Conservation (phyloP, 2,329 filamentous ascomycete species). For the Akanthomyces lecanii region DNA sequence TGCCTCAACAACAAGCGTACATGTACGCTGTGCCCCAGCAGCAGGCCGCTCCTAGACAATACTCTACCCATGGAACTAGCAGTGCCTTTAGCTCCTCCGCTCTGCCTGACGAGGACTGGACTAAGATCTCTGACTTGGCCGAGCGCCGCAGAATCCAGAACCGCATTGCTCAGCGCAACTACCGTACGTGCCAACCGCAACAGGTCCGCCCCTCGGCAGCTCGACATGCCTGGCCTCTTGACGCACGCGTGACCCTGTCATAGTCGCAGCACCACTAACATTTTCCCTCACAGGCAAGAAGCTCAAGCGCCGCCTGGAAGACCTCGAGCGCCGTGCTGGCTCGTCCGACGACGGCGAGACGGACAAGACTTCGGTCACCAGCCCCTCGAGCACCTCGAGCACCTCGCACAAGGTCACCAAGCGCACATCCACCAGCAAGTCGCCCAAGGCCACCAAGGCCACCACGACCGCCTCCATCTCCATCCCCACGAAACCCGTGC, state of each 20-base stretch:
- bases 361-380: constrained; percentile 33
- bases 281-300: constrained; percentile 65
- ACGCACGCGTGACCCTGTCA: too few relatives aligned
- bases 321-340: constrained; percentile 74
- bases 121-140: constrained; percentile 95
- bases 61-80: constrained; percentile 72
- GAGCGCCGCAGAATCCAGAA: constrained; percentile 95
- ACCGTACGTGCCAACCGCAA: constrained; percentile 59
- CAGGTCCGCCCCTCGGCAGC: too few relatives aligned
- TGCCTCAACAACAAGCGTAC: constrained; percentile 19
- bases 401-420: constrained; percentile 30
- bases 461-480: constrained; percentile 16
- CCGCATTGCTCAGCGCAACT: constrained; percentile 94
- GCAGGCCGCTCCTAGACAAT: constrained; percentile 56
- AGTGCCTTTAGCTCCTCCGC: constrained; percentile 93
- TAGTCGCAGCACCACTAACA: constrained; percentile 7
- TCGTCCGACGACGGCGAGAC: constrained; percentile 44
- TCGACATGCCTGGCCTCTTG: too few relatives aligned
- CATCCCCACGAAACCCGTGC: constrained; percentile 37
- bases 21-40: constrained; percentile 44
- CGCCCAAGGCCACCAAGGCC: constrained; percentile 20
- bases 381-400: constrained; percentile 25
- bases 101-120: constrained; percentile 97
- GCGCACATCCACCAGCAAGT: constrained; percentile 28
- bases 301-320: constrained; percentile 84